Conservation (phyloP, 768 basidiomycete species). For the Collybia sordida region DNA sequence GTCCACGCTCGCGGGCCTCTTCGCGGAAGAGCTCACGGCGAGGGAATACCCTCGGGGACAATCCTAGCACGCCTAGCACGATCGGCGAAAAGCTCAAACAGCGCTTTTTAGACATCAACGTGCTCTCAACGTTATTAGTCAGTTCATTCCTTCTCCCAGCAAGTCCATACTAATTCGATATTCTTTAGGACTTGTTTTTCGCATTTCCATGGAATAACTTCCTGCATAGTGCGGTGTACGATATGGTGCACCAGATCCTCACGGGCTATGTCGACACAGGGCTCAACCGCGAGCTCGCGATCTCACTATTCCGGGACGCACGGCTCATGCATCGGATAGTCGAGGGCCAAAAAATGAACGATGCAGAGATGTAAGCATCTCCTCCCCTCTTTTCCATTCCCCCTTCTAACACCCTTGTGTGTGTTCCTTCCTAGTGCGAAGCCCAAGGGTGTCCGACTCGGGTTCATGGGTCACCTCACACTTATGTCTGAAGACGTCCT, state of each 20-base stretch:
- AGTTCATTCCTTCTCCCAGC: slow-evolving; percentile 24
- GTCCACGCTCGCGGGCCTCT: slow-evolving; percentile 28
- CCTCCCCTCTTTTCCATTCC: no score
- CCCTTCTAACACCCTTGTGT: not conserved
- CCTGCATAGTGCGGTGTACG: slow-evolving; percentile 94
- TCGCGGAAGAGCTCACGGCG: slow-evolving; percentile 61
- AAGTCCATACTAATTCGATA: not conserved
- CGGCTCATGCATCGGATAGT: slow-evolving; percentile 82
- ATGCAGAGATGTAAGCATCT: slow-evolving; percentile 60
- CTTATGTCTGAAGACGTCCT: slow-evolving; percentile 95
- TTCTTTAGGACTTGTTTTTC: slow-evolving; percentile 86
- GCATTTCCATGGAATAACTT: slow-evolving; percentile 98
- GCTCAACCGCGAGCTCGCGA: slow-evolving; percentile 79
- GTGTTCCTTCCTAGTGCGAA: slow-evolving; percentile 47
- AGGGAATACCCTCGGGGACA: slow-evolving; percentile 30
- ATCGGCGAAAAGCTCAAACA: slow-evolving; percentile 82
- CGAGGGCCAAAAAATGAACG: slow-evolving; percentile 81
- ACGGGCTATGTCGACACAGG: slow-evolving; percentile 85
- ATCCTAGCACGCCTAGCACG: slow-evolving; percentile 41
- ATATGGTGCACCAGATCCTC: slow-evolving; percentile 92
- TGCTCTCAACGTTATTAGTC: slow-evolving; percentile 78
- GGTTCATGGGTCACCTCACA: slow-evolving; percentile 96
- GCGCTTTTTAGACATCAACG: slow-evolving; percentile 69
- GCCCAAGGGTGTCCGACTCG: slow-evolving; percentile 77
- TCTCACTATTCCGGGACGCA: slow-evolving; percentile 86